A percentile compares a stretch with the other conserved stretches of the same genome.
Conservation (phyloP, 1,284 basidiomycete species). For the Cryptococcus sp. region DNA sequence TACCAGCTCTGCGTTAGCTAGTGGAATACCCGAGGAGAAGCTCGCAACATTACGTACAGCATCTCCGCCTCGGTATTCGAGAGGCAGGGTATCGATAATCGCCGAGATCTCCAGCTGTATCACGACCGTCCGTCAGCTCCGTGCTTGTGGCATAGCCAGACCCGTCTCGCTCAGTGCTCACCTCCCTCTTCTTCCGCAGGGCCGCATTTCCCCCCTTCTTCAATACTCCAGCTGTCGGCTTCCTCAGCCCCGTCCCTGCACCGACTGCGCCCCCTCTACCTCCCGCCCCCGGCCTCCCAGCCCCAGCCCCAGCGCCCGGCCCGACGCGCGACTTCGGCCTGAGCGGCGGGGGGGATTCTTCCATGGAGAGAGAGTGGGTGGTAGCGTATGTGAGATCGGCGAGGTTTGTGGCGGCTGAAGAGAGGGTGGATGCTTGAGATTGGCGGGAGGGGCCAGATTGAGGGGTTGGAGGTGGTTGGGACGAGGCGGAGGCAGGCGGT, state of each 20-base stretch:
- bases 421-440: background rate
- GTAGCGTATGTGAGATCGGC: conserved; percentile 47
- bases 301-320: background rate
- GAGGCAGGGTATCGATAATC: conserved; percentile 71
- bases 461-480: background rate
- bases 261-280: conserved; percentile 11
- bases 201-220: conserved; percentile 42
- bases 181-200: conserved; percentile 76
- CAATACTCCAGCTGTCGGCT: conserved; percentile 5
- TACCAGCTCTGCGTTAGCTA: conserved; percentile 34
- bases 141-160: background rate
- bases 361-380: conserved; percentile 22
- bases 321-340: conserved; percentile 7
- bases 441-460: background rate
- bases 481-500: conserved; percentile 1
- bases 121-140: conserved; percentile 5
- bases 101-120: conserved; percentile 58
- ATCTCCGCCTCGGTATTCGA: conserved; percentile 86
- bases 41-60: conserved; percentile 57
- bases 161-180: conserved; percentile 34
- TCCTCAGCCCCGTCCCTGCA: conserved; percentile 9
- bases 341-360: conserved; percentile 16
- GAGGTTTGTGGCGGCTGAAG: conserved; percentile 1
- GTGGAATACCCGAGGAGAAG: background rate
- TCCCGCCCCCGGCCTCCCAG: background rate